Conservation (phyloP, 176 grass and related monocot species). For the Zea mays region DNA sequence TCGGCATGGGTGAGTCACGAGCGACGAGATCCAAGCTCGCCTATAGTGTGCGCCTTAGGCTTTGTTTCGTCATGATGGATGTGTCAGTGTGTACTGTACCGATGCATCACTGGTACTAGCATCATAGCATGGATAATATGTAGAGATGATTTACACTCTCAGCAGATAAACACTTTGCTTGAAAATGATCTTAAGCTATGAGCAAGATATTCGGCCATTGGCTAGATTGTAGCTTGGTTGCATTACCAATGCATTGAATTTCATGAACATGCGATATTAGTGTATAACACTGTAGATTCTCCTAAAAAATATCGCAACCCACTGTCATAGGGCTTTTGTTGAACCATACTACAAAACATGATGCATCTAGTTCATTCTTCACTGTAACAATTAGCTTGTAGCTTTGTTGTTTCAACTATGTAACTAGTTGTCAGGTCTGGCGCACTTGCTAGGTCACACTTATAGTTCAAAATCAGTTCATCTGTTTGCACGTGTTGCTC, state of each 20-base stretch:
- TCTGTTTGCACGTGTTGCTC: not conserved
- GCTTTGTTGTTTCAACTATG: not conserved
- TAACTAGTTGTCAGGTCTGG: not conserved
- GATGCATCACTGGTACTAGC: not conserved
- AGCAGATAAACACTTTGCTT: not conserved
- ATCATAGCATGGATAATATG: not conserved
- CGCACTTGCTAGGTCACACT: not conserved
- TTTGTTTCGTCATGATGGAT: not conserved
- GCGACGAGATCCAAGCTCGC: not conserved
- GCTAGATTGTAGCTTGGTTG: not conserved
- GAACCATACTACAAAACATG: not conserved
- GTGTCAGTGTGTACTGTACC: not conserved
- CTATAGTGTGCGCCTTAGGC: not conserved
- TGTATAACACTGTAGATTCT: not conserved
- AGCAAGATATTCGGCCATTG: not conserved
- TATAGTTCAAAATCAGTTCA: not conserved
- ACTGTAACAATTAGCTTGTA: not conserved
- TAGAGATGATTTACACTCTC: not conserved
- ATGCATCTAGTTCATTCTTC: not conserved
- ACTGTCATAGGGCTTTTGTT: not conserved
- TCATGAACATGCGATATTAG: not conserved
- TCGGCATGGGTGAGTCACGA: constrained; percentile 67
- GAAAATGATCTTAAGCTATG: not conserved
- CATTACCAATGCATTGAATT: not conserved
- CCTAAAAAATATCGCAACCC: not conserved